Evolutionary conservation across 805 yeast species (phyloP).

Genomic region (Ogataea siamensis): DNA sequence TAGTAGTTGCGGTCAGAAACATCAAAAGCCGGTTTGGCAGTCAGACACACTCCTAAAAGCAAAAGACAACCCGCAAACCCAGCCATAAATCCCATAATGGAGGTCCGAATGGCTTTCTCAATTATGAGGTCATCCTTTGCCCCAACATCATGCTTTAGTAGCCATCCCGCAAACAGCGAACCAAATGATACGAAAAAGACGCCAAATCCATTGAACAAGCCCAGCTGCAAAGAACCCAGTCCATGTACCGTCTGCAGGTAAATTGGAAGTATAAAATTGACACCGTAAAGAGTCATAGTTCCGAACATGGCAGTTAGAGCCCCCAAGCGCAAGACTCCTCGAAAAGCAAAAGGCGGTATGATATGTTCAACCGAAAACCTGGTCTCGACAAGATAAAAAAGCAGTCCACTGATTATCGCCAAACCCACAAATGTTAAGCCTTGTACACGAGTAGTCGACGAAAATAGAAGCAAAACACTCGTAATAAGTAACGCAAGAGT

Average conservation of each 20-base stretch:
- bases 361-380: constrained; percentile 37
- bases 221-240: constrained; percentile 37
- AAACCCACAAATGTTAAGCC: constrained; percentile 16
- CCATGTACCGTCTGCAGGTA: constrained; percentile 45
- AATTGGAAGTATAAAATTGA: constrained; percentile 38
- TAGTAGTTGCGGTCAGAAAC: constrained; percentile 17
- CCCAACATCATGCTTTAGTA: constrained; percentile 28
- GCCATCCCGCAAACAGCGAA: constrained; percentile 38
- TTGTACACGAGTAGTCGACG: constrained; percentile 19
- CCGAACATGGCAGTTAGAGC: constrained; percentile 39
- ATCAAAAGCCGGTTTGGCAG: constrained; percentile 25
- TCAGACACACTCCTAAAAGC: constrained; percentile 17
- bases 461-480: constrained; percentile 36
- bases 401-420: constrained; percentile 15
- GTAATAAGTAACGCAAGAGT: constrained; percentile 35
- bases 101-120: constrained; percentile 22
- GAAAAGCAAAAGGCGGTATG: constrained; percentile 39
- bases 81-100: constrained; percentile 23
- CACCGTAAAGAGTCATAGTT: constrained; percentile 36
- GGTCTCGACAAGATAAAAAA: constrained; percentile 36
- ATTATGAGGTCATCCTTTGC: constrained; percentile 20
- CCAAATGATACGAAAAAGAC: constrained; percentile 41
- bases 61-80: constrained; percentile 25
- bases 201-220: constrained; percentile 40
- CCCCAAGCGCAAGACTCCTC: constrained; percentile 39